A percentile compares a stretch with the other conserved stretches of the same genome.
These are phyloP conservation scores for Phytopythium montanum DNA, from an alignment of 352 stramenopile genomes.

Conservation along the genomic window DNA sequence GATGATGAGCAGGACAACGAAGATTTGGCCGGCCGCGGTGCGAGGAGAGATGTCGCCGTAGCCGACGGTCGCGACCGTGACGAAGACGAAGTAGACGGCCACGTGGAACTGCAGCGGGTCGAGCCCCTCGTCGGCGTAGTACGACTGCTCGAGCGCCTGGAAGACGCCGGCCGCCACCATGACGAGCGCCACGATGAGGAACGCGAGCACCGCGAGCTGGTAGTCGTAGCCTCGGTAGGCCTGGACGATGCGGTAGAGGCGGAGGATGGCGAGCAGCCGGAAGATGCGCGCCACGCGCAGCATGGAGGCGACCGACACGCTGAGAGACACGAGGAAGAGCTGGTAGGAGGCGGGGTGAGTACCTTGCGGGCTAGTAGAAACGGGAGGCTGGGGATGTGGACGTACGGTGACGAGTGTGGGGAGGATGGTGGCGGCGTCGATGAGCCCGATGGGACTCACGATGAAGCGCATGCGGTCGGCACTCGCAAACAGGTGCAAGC, in stretches of 20 bases:
- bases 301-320: conserved; percentile 36
- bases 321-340: conserved; percentile 31
- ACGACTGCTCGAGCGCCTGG: conserved; percentile 54
- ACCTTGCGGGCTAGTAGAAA: not conserved
- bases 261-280: conserved; percentile 46
- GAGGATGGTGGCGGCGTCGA: conserved; percentile 57
- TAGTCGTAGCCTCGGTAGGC: conserved; percentile 60
- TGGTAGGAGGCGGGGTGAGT: conserved; percentile 5
- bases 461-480: conserved; percentile 36
- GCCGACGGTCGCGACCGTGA: conserved; percentile 55
- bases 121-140: conserved; percentile 30
- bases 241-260: conserved; percentile 54
- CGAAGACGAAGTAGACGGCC: conserved; percentile 67
- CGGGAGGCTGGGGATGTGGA: not conserved
- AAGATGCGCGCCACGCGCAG: conserved; percentile 55
- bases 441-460: conserved; percentile 45
- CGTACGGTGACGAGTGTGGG: conserved; percentile 37
- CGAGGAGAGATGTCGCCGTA: conserved; percentile 57
- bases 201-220: conserved; percentile 50
- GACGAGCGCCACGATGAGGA: conserved; percentile 52
- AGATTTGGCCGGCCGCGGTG: conserved; percentile 42
- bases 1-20: conserved; percentile 61
- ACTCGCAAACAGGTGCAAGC: conserved; percentile 34
- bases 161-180: conserved; percentile 54
- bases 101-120: conserved; percentile 49